A percentile compares a stretch with the other conserved stretches of the same genome.
Evolutionary conservation across 305 asterid species (phyloP).

Genomic region (Petunia hybrid): DNA sequence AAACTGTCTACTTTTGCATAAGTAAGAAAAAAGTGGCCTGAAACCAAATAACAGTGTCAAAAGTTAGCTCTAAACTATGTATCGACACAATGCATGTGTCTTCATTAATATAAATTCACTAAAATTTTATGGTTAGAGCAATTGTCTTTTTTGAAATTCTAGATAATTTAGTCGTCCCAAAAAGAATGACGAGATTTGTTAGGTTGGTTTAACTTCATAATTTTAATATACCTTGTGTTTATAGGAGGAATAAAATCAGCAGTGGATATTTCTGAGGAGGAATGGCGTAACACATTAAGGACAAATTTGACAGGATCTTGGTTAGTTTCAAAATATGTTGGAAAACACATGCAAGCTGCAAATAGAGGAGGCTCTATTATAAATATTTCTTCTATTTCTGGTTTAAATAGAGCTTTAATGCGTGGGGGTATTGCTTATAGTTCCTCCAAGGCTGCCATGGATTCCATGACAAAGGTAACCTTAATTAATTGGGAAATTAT

Average conservation of each 20-base stretch:
- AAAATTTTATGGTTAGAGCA: background rate
- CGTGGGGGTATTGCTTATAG: conserved; percentile 54
- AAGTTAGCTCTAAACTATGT: no score
- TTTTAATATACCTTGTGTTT: background rate
- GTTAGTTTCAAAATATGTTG: conserved; percentile 59
- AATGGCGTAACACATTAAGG: conserved; percentile 44
- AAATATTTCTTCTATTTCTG: conserved; percentile 61
- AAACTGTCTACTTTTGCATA: no score
- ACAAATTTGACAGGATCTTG: conserved; percentile 63
- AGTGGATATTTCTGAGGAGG: conserved; percentile 42
- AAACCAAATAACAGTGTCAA: no score
- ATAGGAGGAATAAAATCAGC: background rate
- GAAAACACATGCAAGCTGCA: conserved; percentile 50
- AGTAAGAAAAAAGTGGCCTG: no score
- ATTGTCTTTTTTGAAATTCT: background rate
- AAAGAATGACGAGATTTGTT: no score
- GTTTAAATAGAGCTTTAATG: conserved; percentile 48
- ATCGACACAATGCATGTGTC: background rate
- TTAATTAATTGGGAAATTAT: no score
- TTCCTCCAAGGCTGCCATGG: conserved; percentile 57
- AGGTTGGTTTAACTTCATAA: background rate
- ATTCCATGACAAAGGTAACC: conserved; percentile 56
- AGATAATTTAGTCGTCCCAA: no score
- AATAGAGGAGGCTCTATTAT: conserved; percentile 62
- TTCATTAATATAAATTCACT: background rate